phyloP scores from a whole-genome alignment of 2,329 filamentous ascomycete genomes.

The Claviceps quebecensis region DNA sequence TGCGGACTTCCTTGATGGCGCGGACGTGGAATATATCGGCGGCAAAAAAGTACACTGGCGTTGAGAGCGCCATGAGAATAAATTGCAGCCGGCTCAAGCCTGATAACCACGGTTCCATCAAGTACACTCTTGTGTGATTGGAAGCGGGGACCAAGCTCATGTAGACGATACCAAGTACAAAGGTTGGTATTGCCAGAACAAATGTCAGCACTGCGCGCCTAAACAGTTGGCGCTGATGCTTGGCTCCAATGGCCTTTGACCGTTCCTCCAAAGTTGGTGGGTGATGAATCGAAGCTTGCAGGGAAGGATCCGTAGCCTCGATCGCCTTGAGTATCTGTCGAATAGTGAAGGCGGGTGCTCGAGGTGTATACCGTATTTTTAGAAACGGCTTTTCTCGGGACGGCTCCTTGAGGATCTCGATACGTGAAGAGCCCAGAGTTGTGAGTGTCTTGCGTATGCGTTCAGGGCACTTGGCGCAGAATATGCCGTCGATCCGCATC shows the following conservation, averaged over 20 bases:
- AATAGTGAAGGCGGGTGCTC: conserved; percentile 56
- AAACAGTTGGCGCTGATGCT: conserved; percentile 55
- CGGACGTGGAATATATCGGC: conserved; percentile 74
- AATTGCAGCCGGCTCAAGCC: conserved; percentile 68
- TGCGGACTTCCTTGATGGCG: conserved; percentile 62
- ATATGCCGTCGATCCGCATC: conserved; percentile 57
- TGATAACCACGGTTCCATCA: conserved; percentile 57
- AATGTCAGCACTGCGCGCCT: conserved; percentile 57
- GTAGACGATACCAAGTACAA: conserved; percentile 77
- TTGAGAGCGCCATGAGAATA: conserved; percentile 66
- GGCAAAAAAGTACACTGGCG: conserved; percentile 74
- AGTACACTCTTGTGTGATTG: conserved; percentile 44
- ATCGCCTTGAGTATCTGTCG: conserved; percentile 60
- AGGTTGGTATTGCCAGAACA: conserved; percentile 62
- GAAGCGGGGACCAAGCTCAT: conserved; percentile 61
- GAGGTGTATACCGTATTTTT: conserved; percentile 55
- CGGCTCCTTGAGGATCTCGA: conserved; percentile 40
- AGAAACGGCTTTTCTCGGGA: conserved; percentile 52
- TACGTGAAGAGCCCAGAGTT: conserved; percentile 31
- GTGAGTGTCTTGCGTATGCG: conserved; percentile 40
- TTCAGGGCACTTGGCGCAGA: conserved; percentile 56
- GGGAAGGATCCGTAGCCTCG: conserved; percentile 47
- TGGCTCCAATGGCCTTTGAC: conserved; percentile 55
- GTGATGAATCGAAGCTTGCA: conserved; percentile 59
- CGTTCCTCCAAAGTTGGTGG: conserved; percentile 74